Evolutionary conservation across 306 rosid species (phyloP), one percentile per base, ranked within the genome.

Genomic region (Prosopis cineraria): DNA sequence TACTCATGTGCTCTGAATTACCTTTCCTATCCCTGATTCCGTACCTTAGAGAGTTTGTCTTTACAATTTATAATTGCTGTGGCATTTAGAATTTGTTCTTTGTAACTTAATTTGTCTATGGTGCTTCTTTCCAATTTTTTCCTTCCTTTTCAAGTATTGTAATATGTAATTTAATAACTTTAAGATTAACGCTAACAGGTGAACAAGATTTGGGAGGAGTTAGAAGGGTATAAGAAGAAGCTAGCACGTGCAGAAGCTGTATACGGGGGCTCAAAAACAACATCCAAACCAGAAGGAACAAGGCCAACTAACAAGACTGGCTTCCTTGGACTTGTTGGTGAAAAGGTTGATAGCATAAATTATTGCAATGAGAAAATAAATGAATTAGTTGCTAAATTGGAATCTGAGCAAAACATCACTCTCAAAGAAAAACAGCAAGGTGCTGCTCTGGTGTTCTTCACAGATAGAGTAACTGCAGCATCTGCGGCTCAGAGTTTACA

Each of bases 401-500:
- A 93, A 82, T 30, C 93, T 24, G 98, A 96, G 80, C 98, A 87
- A 69, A 96, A 96, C 79, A 66, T 20, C 62, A 96, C 98, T 60
- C 93, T 93, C 41, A 87, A 89, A 78, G 98, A 93, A 73, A 96
- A 93, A 87, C 98, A 96, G 83, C 87, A 79, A 83, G 47, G 75
- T 79, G 92, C 97, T 34, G 99, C 98, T 76, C 1, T 93, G 33
- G 82, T 93, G 6, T 91, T 96, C 80, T 91, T 93, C 91, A 86
- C 89, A 6, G 87, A 27, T 80, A 84, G 94, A 80, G 88, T 82
- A 33, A 58, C 77, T 74, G 98, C 99, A 66, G 94, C 97, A 77
- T 85, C 96, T 76, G 99, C 99, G 24, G 87, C 94, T 74, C 99
- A 96, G 91, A 85, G 87, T 65, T 83, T 96, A 40, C 99, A 91